Base-by-base conservation (phyloP, 768 basidiomycete genomes). In the Rhodocollybia butyracea region DNA sequence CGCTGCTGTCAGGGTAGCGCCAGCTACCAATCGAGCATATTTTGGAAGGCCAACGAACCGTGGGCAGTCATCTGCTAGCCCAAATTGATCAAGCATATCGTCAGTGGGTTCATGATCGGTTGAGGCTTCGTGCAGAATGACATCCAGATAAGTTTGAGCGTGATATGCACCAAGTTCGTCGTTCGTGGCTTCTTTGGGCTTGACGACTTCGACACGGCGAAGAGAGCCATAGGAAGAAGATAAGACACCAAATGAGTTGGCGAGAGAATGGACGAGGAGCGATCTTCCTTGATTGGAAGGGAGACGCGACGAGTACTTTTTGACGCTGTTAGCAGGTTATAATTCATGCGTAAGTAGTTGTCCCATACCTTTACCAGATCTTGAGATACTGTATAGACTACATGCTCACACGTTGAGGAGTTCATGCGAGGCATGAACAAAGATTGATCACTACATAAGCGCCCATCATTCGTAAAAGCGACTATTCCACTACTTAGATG, bases 11-110 rank as follows among this genome's bases (percentile, higher is more conserved):
- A 94, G 73, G 0, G 91, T 81, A 0, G 89, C 89, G 1, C 94
- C 89, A 0, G 87, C 92, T 1, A 96, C 75, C 3, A 85, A 70
- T 4, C 73, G 73, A 5, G 89, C 83, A 59, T 97, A 97, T 3
- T 80, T 75, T 5, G 80, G 65, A 12, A 98, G 77, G 2, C 79
- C 81, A 5, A 68, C 69, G 64, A 98, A 98, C 1, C 78, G 71
- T 0, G 94, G 91, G 61, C 93, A 95, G 64, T 97, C 86, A 63
- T 85, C 84, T 61, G 83, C 78, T 17, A 86, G 68, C 4, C 89
- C 86, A 58, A 83, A 82, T 46, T n/a, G n/a, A n/a, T n/a, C n/a
- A n/a, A n/a, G n/a, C n/a, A n/a, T n/a, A n/a, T n/a, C n/a, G n/a
- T 83, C 76, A 36, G 66, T 58, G 6, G 54, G 38, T 5, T 22